Evolutionary conservation across 805 yeast species (phyloP).

Genomic region (Priceomyces medius): DNA sequence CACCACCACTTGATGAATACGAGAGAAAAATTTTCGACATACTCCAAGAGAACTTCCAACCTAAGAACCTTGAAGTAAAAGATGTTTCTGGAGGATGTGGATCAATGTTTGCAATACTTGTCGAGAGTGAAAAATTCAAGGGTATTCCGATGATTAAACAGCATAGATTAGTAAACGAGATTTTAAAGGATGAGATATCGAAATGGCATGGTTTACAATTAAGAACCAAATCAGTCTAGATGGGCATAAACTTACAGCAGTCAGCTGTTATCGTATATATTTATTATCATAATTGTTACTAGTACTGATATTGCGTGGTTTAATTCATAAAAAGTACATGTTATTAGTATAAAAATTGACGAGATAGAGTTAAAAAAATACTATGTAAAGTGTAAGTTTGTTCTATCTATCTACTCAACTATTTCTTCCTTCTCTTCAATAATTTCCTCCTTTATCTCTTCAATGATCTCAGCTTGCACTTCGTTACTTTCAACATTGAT

Average conservation of each 20-base stretch:
- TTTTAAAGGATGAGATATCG: slow-evolving; percentile 78
- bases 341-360: neutral
- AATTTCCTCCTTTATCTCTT: slow-evolving; percentile 76
- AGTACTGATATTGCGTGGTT: no score
- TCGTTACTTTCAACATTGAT: slow-evolving; percentile 43
- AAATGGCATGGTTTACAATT: slow-evolving; percentile 96
- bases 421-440: slow-evolving; percentile 71
- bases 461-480: slow-evolving; percentile 54
- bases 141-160: slow-evolving; percentile 86
- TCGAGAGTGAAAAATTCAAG: slow-evolving; percentile 71
- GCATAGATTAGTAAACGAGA: slow-evolving; percentile 82
- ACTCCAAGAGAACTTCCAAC: slow-evolving; percentile 55
- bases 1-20: slow-evolving; percentile 49
- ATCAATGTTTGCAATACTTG: slow-evolving; percentile 88
- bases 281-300: slow-evolving; percentile 5
- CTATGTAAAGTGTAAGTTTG: neutral
- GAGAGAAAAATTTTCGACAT: slow-evolving; percentile 63
- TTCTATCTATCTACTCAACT: slow-evolving; percentile 49
- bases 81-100: slow-evolving; percentile 96
- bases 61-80: slow-evolving; percentile 61
- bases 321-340: neutral
- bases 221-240: slow-evolving; percentile 57
- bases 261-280: neutral
- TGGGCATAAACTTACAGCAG: neutral
- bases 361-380: neutral